Evolutionary conservation across 176 grass and related monocot genomes (phyloP).

Genomic region (Olyra latifolia): DNA sequence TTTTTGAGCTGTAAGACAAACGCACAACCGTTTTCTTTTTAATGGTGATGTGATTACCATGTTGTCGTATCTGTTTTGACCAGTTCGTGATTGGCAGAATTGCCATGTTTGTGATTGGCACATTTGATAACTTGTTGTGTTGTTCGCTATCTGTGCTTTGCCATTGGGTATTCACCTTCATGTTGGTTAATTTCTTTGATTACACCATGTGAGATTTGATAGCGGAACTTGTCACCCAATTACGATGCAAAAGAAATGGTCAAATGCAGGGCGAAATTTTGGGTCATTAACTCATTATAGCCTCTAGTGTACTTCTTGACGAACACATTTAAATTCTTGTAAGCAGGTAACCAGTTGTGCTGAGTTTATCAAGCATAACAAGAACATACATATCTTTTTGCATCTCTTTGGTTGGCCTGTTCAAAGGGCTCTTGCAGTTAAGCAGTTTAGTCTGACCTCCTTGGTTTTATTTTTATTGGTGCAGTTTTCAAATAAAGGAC

Average conservation of each 20-base stretch:
- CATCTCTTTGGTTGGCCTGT: neutral
- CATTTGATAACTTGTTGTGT: neutral
- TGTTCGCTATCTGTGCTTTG: neutral
- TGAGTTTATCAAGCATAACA: neutral
- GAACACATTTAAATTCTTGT: neutral
- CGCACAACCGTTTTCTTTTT: neutral
- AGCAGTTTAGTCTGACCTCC: conserved; percentile 20
- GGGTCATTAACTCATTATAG: neutral
- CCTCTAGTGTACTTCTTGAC: neutral
- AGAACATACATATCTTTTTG: neutral
- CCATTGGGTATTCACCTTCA: neutral
- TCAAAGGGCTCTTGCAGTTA: conserved; percentile 15
- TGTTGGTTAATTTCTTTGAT: conserved; percentile 11
- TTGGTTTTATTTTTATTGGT: conserved; percentile 14
- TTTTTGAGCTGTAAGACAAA: conserved; percentile 10
- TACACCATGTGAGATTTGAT: neutral
- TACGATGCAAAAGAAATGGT: neutral
- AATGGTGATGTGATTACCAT: neutral
- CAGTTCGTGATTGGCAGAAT: neutral
- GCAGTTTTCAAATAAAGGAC: conserved; percentile 59
- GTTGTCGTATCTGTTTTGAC: neutral
- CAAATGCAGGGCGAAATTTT: neutral
- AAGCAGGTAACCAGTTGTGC: neutral
- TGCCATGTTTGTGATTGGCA: neutral
- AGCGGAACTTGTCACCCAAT: neutral